Evolutionary conservation across 495 filamentous ascomycete species (phyloP), one percentile per base, ranked within the genome.

Genomic region (Evernia prunastri): DNA sequence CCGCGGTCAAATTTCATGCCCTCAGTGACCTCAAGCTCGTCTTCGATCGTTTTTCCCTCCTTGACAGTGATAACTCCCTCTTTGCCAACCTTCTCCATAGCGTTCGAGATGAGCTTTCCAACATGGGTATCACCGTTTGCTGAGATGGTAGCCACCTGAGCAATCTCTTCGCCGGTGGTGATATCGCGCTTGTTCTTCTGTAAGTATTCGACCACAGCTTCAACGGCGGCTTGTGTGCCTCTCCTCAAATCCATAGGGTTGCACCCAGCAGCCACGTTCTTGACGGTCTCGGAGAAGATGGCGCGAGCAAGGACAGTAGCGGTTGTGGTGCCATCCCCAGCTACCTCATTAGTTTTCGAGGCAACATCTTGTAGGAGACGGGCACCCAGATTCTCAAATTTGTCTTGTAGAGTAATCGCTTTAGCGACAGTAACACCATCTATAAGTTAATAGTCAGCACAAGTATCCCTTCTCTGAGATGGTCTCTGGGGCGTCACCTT

Each of bases 21-120:
- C 85, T 98, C 94, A 33, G 94, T 98, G 65, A 98, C 88, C 78
- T 97, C 94, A 54, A 98, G 86, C 84, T 98, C 95, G 70, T 98
- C 94, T 72, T 91, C 88, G 74, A 95, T 87, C 58, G 94, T 98
- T 88, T 97, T 97, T 70, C 94, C 94, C 82, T 98, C 94, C 86
- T 97, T 97, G 64, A 96, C 92, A 57, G 94, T 98, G 75, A 98
- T 98, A 68, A 98, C 94, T 83, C 94, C 94, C 81, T 98, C 94
- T 84, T 97, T 97, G 77, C 94, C 94, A 69, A 98, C 94, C 80
- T 95, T 93, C 87, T 98, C 94, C 94, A 98, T 98, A 67, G 94
- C 94, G 71, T 86, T 96, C 70, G 94, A 91, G 76, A 98, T 94
- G 68, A 98, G 81, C 80, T 90, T 87, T 71, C 94, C 94, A 71